A percentile compares a stretch with the other conserved stretches of the same genome.
Evolutionary conservation across 345 rosid genomes (phyloP).

Genomic region (Populus deltoides): DNA sequence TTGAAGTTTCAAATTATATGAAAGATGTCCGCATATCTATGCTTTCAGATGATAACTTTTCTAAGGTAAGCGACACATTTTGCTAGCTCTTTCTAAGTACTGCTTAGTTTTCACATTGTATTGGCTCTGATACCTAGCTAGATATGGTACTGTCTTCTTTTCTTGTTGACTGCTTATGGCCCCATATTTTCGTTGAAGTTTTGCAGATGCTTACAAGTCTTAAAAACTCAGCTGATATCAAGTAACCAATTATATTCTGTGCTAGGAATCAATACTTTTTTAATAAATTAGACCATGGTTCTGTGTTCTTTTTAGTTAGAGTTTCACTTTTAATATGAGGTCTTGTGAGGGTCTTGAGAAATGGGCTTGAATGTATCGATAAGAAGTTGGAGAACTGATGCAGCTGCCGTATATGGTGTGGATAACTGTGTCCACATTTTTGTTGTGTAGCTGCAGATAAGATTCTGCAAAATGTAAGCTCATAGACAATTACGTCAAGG

Average conservation of each 20-base stretch:
- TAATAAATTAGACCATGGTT: neutral
- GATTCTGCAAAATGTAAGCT: neutral
- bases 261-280: neutral
- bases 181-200: neutral
- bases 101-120: neutral
- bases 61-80: conserved; percentile 47
- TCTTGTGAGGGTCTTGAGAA: neutral
- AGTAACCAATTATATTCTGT: neutral
- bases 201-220: neutral
- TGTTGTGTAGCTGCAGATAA: neutral
- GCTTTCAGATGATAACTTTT: conserved; percentile 77
- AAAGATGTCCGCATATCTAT: conserved; percentile 54
- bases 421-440: neutral
- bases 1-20: conserved; percentile 58
- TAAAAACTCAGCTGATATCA: neutral
- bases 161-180: neutral
- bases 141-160: neutral
- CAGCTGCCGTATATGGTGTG: neutral
- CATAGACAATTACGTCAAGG: neutral
- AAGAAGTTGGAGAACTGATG: neutral
- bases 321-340: neutral
- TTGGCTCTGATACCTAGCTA: neutral
- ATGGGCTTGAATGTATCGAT: neutral
- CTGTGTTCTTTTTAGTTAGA: neutral
- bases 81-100: conserved; percentile 1